phyloP scores from a whole-genome alignment of 345 rosid species.

The Laguncularia racemosa region DNA sequence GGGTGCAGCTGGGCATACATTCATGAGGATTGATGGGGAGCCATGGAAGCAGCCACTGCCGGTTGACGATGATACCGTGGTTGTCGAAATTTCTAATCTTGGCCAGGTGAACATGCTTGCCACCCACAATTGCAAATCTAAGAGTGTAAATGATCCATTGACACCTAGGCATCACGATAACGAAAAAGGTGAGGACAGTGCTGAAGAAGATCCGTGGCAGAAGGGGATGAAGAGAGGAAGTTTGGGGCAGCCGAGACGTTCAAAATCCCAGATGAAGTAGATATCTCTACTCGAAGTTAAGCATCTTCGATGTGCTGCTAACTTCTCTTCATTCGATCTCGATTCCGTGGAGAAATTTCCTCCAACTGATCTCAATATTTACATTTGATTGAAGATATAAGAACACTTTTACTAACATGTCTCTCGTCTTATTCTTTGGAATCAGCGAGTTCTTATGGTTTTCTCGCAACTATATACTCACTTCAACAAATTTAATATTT shows the following conservation, averaged over 20 bases:
- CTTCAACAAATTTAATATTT: too few relatives aligned
- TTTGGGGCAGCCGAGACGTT: constrained; percentile 94
- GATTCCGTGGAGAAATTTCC: too few relatives aligned
- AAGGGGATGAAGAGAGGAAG: constrained; percentile 49
- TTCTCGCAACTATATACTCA: too few relatives aligned
- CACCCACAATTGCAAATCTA: constrained; percentile 50
- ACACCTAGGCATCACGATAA: constrained; percentile 12
- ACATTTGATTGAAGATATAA: too few relatives aligned
- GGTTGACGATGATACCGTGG: constrained; percentile 58
- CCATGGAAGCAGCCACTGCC: constrained; percentile 92
- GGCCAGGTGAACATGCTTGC: constrained; percentile 95
- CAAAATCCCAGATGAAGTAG: constrained; percentile 75
- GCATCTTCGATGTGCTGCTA: background rate
- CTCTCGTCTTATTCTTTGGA: too few relatives aligned
- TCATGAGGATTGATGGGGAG: constrained; percentile 87
- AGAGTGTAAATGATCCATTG: constrained; percentile 38
- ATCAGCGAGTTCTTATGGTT: too few relatives aligned
- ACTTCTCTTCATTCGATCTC: background rate
- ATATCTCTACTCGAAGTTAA: constrained; percentile 64
- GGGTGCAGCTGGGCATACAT: constrained; percentile 63
- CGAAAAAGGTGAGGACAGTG: constrained; percentile 26
- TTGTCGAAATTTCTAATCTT: constrained; percentile 73
- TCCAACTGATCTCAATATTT: too few relatives aligned
- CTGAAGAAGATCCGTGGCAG: constrained; percentile 27
- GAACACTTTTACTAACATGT: too few relatives aligned